Evolutionary conservation across 2,329 filamentous ascomycete species (phyloP), one percentile per base, ranked within the genome.

Genomic region (Cercospora citrullina): DNA sequence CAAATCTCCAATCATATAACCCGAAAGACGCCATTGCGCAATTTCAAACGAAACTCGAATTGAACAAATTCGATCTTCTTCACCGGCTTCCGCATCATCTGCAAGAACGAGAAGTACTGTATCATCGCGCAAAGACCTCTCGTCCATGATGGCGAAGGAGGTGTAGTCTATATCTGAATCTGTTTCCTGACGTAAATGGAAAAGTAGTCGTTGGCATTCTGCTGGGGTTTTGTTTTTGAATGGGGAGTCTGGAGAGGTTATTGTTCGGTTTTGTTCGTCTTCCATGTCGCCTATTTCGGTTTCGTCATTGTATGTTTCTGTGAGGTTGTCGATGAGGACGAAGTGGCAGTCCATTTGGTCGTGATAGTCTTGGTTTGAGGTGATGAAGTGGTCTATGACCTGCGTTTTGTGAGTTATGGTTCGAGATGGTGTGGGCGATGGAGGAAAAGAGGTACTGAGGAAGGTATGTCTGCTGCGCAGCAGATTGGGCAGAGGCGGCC

Each of bases 401-500:
- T 61, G 21, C 18, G 10, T 6, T 28, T 30, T n/a, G 36, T 61
- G 10, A 48, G 36, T n/a, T n/a, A 12, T 8, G 12, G 2, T 18
- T 9, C 1, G 16, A n/a, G 23, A 9, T 30, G 16, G 36, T 8
- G 2, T 6, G 14, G 4, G 5, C 3, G 0, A 39, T n/a, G 36
- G 36, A 6, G 6, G 16, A 4, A 42, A 42, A 4, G 16, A 8
- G 16, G 4, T 31, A 61, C 59, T n/a, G 59, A 45, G 14, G 59
- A 42, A n/a, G 59, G 59, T 21, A 61, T 42, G 59, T 61, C 59
- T 61, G 59, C 59, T 21, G 59, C 59, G 23, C 59, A 61, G 36
- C 59, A 42, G 16, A 45, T 48, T 14, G 59, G 59, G 23, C 6
- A 48, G 14, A 61, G 59, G 16, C 59, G 59, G 23, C 59, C 59